Conservation (phyloP, 768 basidiomycete genomes). For the Phaeolepiota aurea region DNA sequence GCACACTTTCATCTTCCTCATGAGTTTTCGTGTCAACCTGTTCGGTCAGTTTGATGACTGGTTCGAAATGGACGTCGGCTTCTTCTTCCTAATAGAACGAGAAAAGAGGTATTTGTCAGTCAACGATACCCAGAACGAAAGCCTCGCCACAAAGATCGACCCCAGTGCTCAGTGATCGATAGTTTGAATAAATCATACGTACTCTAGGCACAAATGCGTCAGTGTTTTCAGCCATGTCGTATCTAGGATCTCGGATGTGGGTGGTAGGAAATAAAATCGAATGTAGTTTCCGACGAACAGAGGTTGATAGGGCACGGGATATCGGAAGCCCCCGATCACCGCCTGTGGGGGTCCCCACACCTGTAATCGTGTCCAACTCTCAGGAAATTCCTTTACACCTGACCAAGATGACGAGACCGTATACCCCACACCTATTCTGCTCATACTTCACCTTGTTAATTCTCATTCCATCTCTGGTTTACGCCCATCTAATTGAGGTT, state of each 20-base stretch:
- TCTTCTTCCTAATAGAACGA: slow-evolving; percentile 56
- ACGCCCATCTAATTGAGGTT: slow-evolving; percentile 68
- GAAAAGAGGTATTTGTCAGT: slow-evolving; percentile 9
- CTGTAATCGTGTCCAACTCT: slow-evolving; percentile 6
- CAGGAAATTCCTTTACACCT: not conserved
- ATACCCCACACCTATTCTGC: slow-evolving; percentile 28
- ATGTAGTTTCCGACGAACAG: not conserved
- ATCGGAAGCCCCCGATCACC: not conserved
- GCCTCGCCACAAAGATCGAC: not conserved
- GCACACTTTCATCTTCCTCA: slow-evolving; percentile 88
- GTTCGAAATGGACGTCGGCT: slow-evolving; percentile 87
- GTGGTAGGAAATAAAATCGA: slow-evolving; percentile 11
- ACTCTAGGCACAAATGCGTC: slow-evolving; percentile 72
- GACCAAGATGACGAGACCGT: slow-evolving; percentile 15
- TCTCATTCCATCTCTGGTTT: slow-evolving; percentile 29
- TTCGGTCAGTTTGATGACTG: slow-evolving; percentile 93
- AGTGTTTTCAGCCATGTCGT: slow-evolving; percentile 45
- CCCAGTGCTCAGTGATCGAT: too few species aligned
- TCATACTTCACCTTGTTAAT: slow-evolving; percentile 34
- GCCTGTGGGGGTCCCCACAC: slow-evolving; percentile 2
- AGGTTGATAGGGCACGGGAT: not conserved
- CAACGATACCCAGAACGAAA: slow-evolving; percentile 10
- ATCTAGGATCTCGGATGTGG: slow-evolving; percentile 18
- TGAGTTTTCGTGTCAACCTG: slow-evolving; percentile 90
- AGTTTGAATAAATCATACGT: slow-evolving; percentile 20